These are phyloP conservation scores for Coemansia sp. DNA, from an alignment of 192 early-diverging fungal species.

Conservation along the genomic window DNA sequence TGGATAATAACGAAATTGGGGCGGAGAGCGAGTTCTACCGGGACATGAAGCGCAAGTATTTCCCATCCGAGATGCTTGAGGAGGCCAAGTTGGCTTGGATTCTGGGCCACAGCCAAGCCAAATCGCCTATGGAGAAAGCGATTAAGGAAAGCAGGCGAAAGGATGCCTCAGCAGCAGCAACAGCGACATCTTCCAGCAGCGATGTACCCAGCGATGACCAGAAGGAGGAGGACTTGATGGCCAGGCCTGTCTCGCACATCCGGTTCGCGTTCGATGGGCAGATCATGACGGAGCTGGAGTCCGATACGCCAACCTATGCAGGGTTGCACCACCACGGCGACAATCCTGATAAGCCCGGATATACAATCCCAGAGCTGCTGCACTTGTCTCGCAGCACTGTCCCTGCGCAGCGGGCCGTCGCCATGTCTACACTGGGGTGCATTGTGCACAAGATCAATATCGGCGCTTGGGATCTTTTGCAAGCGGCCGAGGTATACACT, in stretches of 20 bases:
- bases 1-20: conserved; percentile 35
- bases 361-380: conserved; percentile 78
- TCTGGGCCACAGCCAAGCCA: conserved; percentile 48
- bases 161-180: conserved; percentile 1
- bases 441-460: conserved; percentile 54
- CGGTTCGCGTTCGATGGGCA: conserved; percentile 82
- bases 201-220: background rate
- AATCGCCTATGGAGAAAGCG: conserved; percentile 40
- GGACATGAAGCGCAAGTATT: conserved; percentile 40
- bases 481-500: conserved; percentile 26
- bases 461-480: conserved; percentile 39
- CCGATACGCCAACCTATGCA: conserved; percentile 57
- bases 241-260: conserved; percentile 47
- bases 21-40: conserved; percentile 37
- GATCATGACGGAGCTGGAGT: conserved; percentile 56
- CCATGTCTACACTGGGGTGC: conserved; percentile 60
- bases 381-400: conserved; percentile 79
- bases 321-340: conserved; percentile 92
- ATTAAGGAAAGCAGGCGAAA: conserved; percentile 11
- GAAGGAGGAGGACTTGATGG: conserved; percentile 13
- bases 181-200: background rate
- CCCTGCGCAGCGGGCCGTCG: conserved; percentile 72
- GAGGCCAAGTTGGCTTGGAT: conserved; percentile 55
- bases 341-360: conserved; percentile 80
- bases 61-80: conserved; percentile 38